Conservation (phyloP, 2,329 filamentous ascomycete species). For the Lomentospora prolificans region DNA sequence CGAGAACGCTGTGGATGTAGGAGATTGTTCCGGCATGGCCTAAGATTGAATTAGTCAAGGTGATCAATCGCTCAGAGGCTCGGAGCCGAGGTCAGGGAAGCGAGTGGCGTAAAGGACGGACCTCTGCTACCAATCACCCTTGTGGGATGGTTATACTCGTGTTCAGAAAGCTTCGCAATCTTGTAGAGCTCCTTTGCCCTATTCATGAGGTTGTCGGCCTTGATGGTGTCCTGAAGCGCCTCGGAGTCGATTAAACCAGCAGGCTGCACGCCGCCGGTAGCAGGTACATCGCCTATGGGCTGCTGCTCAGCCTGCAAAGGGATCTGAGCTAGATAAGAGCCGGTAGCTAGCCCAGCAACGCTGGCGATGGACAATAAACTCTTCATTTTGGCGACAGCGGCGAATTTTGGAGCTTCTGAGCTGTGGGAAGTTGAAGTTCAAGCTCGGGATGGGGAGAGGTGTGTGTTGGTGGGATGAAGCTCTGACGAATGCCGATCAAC, state of each 20-base stretch:
- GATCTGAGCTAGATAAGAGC: conserved; percentile 2
- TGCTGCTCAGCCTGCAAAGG: background rate
- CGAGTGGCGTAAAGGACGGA: conserved; percentile 17
- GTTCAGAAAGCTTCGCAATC: conserved; percentile 47
- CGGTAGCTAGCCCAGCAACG: background rate
- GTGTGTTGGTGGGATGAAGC: background rate
- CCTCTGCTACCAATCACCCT: conserved; percentile 60
- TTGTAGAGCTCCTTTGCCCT: conserved; percentile 53
- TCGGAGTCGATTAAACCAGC: conserved; percentile 41
- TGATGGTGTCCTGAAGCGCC: conserved; percentile 47
- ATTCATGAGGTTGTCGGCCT: conserved; percentile 41
- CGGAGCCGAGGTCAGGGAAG: background rate
- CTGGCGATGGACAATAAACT: background rate
- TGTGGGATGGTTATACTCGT: conserved; percentile 58
- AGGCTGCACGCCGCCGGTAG: conserved; percentile 9
- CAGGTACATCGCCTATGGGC: background rate
- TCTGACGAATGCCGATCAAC: background rate
- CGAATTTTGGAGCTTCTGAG: background rate
- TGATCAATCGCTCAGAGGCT: too few species aligned
- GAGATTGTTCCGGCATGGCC: conserved; percentile 56
- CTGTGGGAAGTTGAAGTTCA: background rate
- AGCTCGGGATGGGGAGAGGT: background rate
- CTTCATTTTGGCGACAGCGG: background rate
- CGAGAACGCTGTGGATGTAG: conserved; percentile 49
- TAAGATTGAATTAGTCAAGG: conserved; percentile 15